Evolutionary conservation across 495 filamentous ascomycete genomes (phyloP), one percentile per base, ranked within the genome.

Genomic region (Tuber indicum): DNA sequence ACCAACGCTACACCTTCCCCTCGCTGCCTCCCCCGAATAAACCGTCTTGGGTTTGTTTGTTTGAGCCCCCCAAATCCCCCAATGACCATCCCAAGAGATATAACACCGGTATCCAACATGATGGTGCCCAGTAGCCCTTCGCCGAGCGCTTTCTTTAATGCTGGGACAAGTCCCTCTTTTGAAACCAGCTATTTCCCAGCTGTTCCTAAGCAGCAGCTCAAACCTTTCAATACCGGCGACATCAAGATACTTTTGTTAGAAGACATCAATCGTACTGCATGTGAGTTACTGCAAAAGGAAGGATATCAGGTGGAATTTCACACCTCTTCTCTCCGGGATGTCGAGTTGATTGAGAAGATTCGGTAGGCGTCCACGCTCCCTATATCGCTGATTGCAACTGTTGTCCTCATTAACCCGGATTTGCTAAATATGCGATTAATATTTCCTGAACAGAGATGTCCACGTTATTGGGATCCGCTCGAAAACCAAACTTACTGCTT

Each of bases 381-480:
- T 41, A 73, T 69, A 42, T 23, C 69, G 69, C 58, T 19, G 39
- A n/a, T 70, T 75, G 42, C n/a, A 39, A n/a, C n/a, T 73, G 52
- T 44, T 70, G 70, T 78, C 72, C 69, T 70, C 71, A 75, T 72
- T 42, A 77, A 77, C 76, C 62, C 72, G 36, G 36, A 47, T 36
- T 75, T 66, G 69, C 72, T 75, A 52, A 49, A 74, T 71, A 52
- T 76, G 58, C 80, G 72, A 73, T 70, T 73, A 39, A 76, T 62
- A 74, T 76, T 58, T 78, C 58, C 71, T 74, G 42, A 14, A 32
- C 75, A 97, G 93, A 52, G 93, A 97, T 86, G 93, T 97, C 52
- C 96, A 98, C 83, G 96, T 97, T 82, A 96, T 99, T 84, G 96
- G 96, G 77, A 98, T 98, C 79, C 92, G 96, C 77, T 98, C 96